Conservation (phyloP, 2,329 filamentous ascomycete genomes). For the Neofusicoccum parvum region DNA sequence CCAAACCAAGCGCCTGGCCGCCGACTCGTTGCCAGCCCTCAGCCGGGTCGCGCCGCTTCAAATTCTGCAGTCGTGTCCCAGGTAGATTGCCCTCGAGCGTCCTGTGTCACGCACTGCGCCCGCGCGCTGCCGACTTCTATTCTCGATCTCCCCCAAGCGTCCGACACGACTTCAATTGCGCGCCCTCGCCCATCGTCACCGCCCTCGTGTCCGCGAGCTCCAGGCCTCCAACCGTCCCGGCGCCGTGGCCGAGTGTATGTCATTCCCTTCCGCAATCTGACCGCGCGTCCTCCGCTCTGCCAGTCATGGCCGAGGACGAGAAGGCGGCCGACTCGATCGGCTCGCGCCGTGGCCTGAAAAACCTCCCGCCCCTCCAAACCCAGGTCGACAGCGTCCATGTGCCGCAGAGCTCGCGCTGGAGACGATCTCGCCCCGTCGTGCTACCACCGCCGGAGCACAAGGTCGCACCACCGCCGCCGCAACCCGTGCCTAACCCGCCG, state of each 20-base stretch:
- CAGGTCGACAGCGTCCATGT: slow-evolving; percentile 21
- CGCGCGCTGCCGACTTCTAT: slow-evolving; percentile 8
- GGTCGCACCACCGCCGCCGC: slow-evolving; percentile 9
- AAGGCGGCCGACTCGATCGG: slow-evolving; percentile 25
- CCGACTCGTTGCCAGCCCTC: slow-evolving; percentile 13
- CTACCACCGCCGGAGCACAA: slow-evolving; percentile 26
- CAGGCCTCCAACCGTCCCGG: slow-evolving; percentile 4
- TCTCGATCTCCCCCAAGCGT: background rate
- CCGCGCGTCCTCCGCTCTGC: slow-evolving; percentile 13
- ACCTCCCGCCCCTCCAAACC: slow-evolving; percentile 25
- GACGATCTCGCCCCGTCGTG: slow-evolving; percentile 36
- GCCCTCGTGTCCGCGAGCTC: slow-evolving; percentile 8
- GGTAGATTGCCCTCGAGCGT: slow-evolving; percentile 18
- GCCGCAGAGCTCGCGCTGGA: slow-evolving; percentile 38
- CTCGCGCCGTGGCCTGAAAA: slow-evolving; percentile 29
- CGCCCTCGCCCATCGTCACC: background rate
- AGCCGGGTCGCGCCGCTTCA: slow-evolving; percentile 16
- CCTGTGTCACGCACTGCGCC: slow-evolving; percentile 9
- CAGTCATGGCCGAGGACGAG: slow-evolving; percentile 33
- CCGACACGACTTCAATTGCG: background rate
- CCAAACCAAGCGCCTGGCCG: background rate
- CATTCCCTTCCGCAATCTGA: background rate
- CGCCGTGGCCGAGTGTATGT: slow-evolving; percentile 9
- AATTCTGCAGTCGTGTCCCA: slow-evolving; percentile 17
- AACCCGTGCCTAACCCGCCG: background rate